A percentile compares a stretch with the other conserved stretches of the same genome.
Conservation (phyloP, 2,329 filamentous ascomycete species). For the Zasmidium cellare region DNA sequence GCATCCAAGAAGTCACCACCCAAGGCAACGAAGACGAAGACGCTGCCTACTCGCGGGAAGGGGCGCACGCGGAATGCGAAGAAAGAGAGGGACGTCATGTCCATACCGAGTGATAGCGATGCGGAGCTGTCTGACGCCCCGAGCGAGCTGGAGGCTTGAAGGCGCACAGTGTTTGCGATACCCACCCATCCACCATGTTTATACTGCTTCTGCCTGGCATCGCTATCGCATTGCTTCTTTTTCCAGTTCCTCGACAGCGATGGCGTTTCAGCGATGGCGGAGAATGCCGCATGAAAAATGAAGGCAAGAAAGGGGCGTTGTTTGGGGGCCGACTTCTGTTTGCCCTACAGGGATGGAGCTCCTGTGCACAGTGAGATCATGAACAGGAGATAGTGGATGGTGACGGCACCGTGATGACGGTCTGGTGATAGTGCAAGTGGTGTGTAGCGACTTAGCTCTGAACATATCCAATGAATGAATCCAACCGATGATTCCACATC, state of each 20-base stretch:
- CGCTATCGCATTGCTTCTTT: neutral
- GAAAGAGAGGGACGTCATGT: conserved; percentile 27
- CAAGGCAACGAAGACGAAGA: conserved; percentile 15
- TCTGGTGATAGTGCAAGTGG: too few relatives aligned
- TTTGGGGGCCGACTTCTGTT: too few relatives aligned
- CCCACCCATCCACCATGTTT: neutral
- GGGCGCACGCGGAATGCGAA: conserved; percentile 14
- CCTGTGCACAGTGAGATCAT: too few relatives aligned
- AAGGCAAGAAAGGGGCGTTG: too few relatives aligned
- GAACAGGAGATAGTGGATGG: too few relatives aligned
- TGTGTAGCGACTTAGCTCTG: too few relatives aligned
- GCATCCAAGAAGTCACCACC: conserved; percentile 6
- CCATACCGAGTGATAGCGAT: conserved; percentile 27
- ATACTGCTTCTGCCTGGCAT: neutral
- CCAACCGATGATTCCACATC: neutral
- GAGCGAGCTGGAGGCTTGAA: conserved; percentile 25
- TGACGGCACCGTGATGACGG: too few relatives aligned
- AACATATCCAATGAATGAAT: too few relatives aligned
- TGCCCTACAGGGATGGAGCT: too few relatives aligned
- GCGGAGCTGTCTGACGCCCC: conserved; percentile 29
- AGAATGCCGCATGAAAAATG: too few relatives aligned
- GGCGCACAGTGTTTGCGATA: neutral
- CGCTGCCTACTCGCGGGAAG: conserved; percentile 12
- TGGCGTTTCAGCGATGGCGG: too few relatives aligned
- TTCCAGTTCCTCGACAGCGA: neutral